phyloP scores from a whole-genome alignment of 176 grass and related monocot genomes.

The Coix lacrymajobi region DNA sequence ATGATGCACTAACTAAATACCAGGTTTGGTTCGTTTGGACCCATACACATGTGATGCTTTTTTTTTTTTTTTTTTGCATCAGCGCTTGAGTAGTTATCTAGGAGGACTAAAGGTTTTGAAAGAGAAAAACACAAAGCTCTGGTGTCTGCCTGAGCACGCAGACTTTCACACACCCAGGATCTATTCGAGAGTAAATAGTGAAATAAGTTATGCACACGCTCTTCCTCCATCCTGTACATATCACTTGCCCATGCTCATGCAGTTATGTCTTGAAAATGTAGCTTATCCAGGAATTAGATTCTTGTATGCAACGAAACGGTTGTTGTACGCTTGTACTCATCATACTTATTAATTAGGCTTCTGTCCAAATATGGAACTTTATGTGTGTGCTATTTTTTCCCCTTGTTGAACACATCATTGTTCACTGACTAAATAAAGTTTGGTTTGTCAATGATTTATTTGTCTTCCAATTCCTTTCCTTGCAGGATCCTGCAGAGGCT shows the following conservation, averaged over 20 bases:
- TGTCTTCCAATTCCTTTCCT: not conserved
- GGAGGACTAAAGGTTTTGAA: not conserved
- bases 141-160: not conserved
- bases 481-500: constrained; percentile 78
- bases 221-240: not conserved
- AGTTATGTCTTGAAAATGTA: not conserved
- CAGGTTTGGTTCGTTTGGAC: constrained; percentile 37
- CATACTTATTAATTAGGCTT: not conserved
- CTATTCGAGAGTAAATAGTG: not conserved
- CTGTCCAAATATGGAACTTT: not conserved
- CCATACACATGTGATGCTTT: not conserved
- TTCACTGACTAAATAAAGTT: not conserved
- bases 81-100: not conserved
- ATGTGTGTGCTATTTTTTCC: not conserved
- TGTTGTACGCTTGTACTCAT: no score
- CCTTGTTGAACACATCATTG: not conserved
- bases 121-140: not conserved
- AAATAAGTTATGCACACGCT: not conserved
- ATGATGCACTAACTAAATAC: constrained; percentile 70
- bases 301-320: not conserved
- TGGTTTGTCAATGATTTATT: not conserved
- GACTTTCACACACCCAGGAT: no score
- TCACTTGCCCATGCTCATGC: not conserved
- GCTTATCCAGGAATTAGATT: not conserved
- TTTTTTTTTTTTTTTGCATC: not conserved